Conservation (phyloP, 805 yeast genomes). For the Hanseniaspora nectarophila region DNA sequence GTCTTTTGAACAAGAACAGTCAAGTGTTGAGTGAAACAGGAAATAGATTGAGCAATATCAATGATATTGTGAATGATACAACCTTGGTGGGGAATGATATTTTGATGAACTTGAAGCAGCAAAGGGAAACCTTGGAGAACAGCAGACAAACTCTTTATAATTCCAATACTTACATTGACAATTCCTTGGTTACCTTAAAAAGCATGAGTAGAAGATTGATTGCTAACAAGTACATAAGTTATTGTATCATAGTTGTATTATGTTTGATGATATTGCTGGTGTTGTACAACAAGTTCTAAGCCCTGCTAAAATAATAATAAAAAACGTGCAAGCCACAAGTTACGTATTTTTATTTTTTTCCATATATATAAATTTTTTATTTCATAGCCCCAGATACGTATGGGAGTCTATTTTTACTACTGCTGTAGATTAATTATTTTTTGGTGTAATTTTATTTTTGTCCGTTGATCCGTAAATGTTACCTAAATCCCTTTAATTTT, state of each 20-base stretch:
- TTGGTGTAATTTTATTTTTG: too few species aligned
- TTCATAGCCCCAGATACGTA: too few species aligned
- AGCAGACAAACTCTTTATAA: slow-evolving; percentile 76
- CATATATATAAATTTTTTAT: neutral
- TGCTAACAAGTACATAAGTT: slow-evolving; percentile 79
- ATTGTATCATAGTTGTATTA: slow-evolving; percentile 81
- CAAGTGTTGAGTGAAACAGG: slow-evolving; percentile 71
- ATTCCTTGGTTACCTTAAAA: slow-evolving; percentile 71
- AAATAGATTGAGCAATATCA: slow-evolving; percentile 75
- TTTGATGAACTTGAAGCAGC: slow-evolving; percentile 76
- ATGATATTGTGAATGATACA: slow-evolving; percentile 82
- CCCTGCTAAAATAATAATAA: neutral
- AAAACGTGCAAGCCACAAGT: too few species aligned
- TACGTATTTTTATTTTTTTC: too few species aligned
- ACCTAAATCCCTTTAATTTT: too few species aligned
- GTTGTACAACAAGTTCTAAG: slow-evolving; percentile 65
- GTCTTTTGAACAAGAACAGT: slow-evolving; percentile 55
- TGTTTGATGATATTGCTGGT: slow-evolving; percentile 72
- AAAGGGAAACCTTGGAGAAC: slow-evolving; percentile 80
- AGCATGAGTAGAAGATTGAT: slow-evolving; percentile 88
- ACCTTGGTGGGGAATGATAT: slow-evolving; percentile 86
- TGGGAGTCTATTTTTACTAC: too few species aligned
- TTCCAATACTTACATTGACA: slow-evolving; percentile 88
- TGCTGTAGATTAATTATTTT: too few species aligned
- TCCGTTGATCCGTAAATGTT: too few species aligned